A percentile compares a stretch with the other conserved stretches of the same genome.
Conservation (phyloP, 139 green algal genomes). For the Micractinium conductrix region DNA sequence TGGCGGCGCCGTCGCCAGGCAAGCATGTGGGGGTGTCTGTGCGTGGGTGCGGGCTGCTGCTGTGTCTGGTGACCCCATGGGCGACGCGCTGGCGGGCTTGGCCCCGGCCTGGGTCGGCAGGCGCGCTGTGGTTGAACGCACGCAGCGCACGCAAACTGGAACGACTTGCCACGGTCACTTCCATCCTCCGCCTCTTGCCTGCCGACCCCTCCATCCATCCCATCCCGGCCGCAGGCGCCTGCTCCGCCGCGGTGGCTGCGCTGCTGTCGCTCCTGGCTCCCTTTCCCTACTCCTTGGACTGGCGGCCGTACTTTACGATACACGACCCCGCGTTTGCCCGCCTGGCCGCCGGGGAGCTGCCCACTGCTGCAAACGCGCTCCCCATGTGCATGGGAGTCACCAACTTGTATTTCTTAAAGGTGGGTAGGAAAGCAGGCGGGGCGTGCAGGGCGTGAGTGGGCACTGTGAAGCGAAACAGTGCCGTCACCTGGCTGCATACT, state of each 20-base stretch:
- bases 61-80: too few species aligned
- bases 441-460: too few species aligned
- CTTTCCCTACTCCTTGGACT: conserved; percentile 80
- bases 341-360: conserved; percentile 53
- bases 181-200: too few species aligned
- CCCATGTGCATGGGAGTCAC: conserved; percentile 87
- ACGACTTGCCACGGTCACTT: too few species aligned
- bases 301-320: conserved; percentile 93
- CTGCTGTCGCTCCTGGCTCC: conserved; percentile 78
- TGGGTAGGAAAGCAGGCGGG: too few species aligned
- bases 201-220: background rate
- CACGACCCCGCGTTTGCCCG: conserved; percentile 82
- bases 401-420: conserved; percentile 93
- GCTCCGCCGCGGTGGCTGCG: conserved; percentile 70
- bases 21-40: too few species aligned
- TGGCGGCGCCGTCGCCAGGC: conserved; percentile 76
- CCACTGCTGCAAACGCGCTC: conserved; percentile 44
- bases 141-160: too few species aligned
- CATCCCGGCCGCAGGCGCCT: conserved; percentile 48
- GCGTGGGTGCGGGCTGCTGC: too few species aligned
- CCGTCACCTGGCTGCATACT: background rate
- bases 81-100: too few species aligned
- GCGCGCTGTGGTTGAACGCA: too few species aligned
- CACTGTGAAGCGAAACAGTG: too few species aligned
- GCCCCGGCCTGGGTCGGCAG: too few species aligned